Percentiles rank a stretch among this genome's conserved stretches.
These are phyloP conservation scores for Isatis tinctoria DNA, from an alignment of 345 rosid species.

Conservation along the genomic window DNA sequence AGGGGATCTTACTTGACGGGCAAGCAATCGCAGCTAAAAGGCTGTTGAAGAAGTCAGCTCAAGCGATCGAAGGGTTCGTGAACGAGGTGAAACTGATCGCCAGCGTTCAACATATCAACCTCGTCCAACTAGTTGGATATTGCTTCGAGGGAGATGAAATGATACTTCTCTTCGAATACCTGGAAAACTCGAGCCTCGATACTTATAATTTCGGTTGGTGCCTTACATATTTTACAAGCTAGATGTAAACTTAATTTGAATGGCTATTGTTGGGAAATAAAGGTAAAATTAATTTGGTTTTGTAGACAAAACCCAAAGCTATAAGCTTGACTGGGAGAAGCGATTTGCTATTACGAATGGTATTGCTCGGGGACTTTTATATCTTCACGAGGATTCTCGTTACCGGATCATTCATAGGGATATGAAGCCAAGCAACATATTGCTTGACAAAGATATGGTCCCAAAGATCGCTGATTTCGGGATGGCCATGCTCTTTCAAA, in stretches of 20 bases:
- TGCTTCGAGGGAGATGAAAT: not conserved
- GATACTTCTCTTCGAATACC: not conserved
- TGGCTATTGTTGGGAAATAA: not conserved
- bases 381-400: not conserved
- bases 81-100: not conserved
- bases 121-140: not conserved
- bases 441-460: not conserved
- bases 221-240: not conserved
- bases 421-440: not conserved
- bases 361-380: not conserved
- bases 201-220: not conserved
- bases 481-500: not conserved
- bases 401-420: not conserved
- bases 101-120: not conserved
- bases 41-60: not conserved
- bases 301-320: not conserved
- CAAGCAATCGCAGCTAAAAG: not conserved
- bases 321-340: not conserved
- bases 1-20: not conserved
- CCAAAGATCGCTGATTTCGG: not conserved
- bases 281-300: not conserved
- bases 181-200: not conserved
- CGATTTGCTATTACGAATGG: not conserved
- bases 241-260: not conserved
- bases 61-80: not conserved